phyloP scores from a whole-genome alignment of 2,329 filamentous ascomycete genomes.

The Zymoseptoria crescenta region DNA sequence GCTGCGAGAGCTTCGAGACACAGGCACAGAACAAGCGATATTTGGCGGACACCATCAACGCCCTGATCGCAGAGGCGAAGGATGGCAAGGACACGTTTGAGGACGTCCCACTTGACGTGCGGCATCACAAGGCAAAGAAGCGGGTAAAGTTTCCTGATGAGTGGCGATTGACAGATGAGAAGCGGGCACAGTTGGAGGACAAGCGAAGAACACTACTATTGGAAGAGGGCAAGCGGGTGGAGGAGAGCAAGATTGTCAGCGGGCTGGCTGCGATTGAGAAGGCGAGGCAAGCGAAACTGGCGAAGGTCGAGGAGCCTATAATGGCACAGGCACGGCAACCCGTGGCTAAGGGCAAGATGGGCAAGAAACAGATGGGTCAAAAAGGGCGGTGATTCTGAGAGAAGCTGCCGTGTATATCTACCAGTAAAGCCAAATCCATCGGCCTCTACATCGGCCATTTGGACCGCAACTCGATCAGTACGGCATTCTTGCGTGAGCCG shows the following conservation, averaged over 20 bases:
- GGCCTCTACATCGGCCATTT: not conserved
- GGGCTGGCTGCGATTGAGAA: constrained; percentile 24
- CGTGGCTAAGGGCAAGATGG: constrained; percentile 25
- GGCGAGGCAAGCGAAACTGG: constrained; percentile 19
- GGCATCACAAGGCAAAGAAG: constrained; percentile 67
- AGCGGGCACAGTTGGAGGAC: constrained; percentile 57
- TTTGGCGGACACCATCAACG: constrained; percentile 68
- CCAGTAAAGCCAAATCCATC: not conserved
- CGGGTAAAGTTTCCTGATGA: constrained; percentile 67
- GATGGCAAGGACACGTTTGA: constrained; percentile 73
- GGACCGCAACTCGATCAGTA: not conserved
- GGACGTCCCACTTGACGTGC: constrained; percentile 80
- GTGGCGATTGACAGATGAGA: constrained; percentile 71
- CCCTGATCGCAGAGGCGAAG: constrained; percentile 64
- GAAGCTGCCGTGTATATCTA: not conserved
- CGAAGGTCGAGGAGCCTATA: constrained; percentile 22
- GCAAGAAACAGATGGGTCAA: constrained; percentile 25
- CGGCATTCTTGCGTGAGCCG: not conserved
- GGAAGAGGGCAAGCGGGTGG: constrained; percentile 48
- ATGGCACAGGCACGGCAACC: constrained; percentile 26
- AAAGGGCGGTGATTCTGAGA: not conserved
- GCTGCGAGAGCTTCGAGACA: constrained; percentile 72
- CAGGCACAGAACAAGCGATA: constrained; percentile 97
- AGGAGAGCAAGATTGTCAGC: constrained; percentile 39
- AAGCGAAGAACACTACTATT: constrained; percentile 46